Percentiles rank a stretch among this genome's conserved stretches.
phyloP scores from a whole-genome alignment of 108 stramenopile species.

The Mediolabrus comicus region DNA sequence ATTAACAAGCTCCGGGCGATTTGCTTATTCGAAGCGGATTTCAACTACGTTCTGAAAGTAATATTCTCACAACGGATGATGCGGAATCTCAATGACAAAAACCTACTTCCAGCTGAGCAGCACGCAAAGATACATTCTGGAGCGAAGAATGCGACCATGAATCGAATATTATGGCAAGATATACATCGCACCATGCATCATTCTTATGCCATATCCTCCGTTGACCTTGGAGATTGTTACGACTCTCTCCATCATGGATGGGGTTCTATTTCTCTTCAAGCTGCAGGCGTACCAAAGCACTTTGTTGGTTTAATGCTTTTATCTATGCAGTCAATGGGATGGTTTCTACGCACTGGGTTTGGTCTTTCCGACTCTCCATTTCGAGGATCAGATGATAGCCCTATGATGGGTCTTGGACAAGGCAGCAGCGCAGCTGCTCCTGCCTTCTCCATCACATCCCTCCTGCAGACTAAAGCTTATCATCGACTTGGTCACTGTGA shows the following conservation, averaged over 20 bases:
- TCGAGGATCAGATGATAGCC: neutral
- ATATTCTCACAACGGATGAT: neutral
- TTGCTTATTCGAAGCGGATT: conserved; percentile 26
- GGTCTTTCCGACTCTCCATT: neutral
- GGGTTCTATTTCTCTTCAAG: neutral
- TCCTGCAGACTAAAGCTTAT: neutral
- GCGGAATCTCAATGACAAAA: neutral
- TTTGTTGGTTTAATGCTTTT: neutral
- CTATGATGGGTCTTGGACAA: neutral
- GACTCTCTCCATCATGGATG: neutral
- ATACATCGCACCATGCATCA: neutral
- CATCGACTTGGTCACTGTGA: conserved; percentile 1
- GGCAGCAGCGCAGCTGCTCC: conserved; percentile 1
- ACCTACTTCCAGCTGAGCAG: neutral
- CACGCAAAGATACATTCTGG: neutral
- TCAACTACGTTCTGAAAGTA: conserved; percentile 18
- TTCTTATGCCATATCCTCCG: neutral
- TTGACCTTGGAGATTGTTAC: neutral
- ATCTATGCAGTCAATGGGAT: neutral
- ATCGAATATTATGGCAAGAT: neutral
- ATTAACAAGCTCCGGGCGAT: conserved; percentile 25
- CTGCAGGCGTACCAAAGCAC: neutral
- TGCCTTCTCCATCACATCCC: neutral
- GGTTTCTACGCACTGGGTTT: neutral
- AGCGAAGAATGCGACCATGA: neutral